Evolutionary conservation across 257 asterid genomes (phyloP).

Genomic region (Paraleonurus japonicus): DNA sequence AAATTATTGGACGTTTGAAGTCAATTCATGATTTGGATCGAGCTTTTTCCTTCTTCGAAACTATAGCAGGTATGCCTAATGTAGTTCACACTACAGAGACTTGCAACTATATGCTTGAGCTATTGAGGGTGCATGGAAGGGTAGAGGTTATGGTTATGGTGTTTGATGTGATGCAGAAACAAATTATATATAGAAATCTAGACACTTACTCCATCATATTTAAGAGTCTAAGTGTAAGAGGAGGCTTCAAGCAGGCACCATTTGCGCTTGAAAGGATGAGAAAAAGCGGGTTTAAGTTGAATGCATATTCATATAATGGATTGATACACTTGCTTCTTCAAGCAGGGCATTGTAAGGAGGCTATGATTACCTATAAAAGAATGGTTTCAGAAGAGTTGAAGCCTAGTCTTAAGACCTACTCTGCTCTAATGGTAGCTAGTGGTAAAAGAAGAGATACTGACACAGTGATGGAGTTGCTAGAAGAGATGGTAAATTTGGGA

Average conservation of each 20-base stretch:
- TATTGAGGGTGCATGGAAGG: slow-evolving; percentile 59
- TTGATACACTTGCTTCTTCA: slow-evolving; percentile 88
- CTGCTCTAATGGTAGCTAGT: slow-evolving; percentile 93
- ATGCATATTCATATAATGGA: slow-evolving; percentile 92
- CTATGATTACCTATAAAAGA: slow-evolving; percentile 57
- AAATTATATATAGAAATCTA: slow-evolving; percentile 69
- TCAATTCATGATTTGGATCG: slow-evolving; percentile 48
- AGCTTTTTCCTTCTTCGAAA: slow-evolving; percentile 57
- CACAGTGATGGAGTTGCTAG: slow-evolving; percentile 70
- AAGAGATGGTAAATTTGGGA: slow-evolving; percentile 78
- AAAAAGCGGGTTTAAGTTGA: slow-evolving; percentile 61
- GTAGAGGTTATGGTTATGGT: slow-evolving; percentile 65
- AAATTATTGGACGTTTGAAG: slow-evolving; percentile 60
- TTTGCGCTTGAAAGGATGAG: slow-evolving; percentile 79
- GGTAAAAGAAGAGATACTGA: slow-evolving; percentile 80
- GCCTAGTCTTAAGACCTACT: slow-evolving; percentile 93
- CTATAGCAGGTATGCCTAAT: slow-evolving; percentile 49
- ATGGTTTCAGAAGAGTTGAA: slow-evolving; percentile 75
- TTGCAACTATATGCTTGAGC: slow-evolving; percentile 89
- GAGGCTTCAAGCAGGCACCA: slow-evolving; percentile 72
- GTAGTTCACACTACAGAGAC: slow-evolving; percentile 82
- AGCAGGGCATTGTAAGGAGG: slow-evolving; percentile 75
- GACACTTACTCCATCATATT: slow-evolving; percentile 80
- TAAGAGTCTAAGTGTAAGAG: slow-evolving; percentile 58
- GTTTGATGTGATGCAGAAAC: slow-evolving; percentile 91